Base-by-base conservation (phyloP, 2,329 filamentous ascomycete species). In the Blastomyces parvus region DNA sequence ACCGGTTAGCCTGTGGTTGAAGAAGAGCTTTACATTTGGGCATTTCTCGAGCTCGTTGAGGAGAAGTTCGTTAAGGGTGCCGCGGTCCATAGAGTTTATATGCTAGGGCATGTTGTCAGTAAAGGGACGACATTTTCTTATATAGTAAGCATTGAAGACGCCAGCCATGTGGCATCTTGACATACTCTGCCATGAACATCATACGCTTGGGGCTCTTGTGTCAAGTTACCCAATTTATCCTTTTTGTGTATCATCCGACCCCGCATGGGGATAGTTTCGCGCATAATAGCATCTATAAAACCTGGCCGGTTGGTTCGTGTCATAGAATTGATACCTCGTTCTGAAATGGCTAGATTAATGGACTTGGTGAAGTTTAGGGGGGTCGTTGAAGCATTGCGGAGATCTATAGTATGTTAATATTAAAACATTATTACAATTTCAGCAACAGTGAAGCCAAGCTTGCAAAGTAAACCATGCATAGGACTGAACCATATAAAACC, bases 311-410 rank as follows among this genome's bases (percentile, higher is more conserved):
- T 84, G 1, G 89, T 85, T 69, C 89, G 81, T 61, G 84, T 84
- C 77, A 99, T 87, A 27, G 93, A 90, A 74, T 94, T 89, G 74
- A 97, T 92, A 40, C 94, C 94, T 64, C 94, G 86, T 74, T 97
- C 92, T 0, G 94, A 97, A 0, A 99, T 81, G 27, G 94, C 93
- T 62, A 99, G 79, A 73, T 99, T 99, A 80, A 99, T 99, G n/a
- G 94, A 97, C 75, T 91, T 96, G 65, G 92, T 96, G 73, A 97
- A 97, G 76, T 97, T 97, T 65, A 97, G 82, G 2, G 93, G 92
- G 38, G 87, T 86, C 0, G 90, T 96, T 2, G 85, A 83, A 2
- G 89, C 87, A 73, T 95, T 87, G 50, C 94, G 87, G 59, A 97
- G 86, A 79, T 99, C 94, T 97, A 67, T 42, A 19, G 17, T 19